Base-by-base conservation (phyloP, 2,329 filamentous ascomycete species). In the Chaetomium globosum region DNA sequence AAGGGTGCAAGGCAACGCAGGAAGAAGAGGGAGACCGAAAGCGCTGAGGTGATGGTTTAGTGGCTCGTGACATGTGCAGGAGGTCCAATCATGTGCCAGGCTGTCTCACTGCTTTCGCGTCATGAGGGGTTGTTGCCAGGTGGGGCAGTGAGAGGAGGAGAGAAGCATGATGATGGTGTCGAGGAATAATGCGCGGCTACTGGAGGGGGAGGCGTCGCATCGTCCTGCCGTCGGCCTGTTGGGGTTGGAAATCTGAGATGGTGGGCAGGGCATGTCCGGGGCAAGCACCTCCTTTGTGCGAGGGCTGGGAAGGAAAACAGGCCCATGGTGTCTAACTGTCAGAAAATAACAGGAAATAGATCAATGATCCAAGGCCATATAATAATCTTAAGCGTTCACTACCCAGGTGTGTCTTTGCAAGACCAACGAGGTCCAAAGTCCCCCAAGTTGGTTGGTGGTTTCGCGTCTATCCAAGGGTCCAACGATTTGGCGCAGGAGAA, bases 81-180 rank as follows among this genome's bases (percentile, higher is more conserved):
- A 26, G 53, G 64, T 36, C 67, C 59, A 68, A 70, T 69, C 70
- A 71, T 69, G 70, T 70, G 70, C 62, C 63, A 54, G 49, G 46
- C 48, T 71, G 70, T 71, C 70, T 70, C 67, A 70, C 64, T 53
- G 48, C 46, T 30, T 26, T 21, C 43, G n/a, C 21, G 60, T 61
- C 59, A 67, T 55, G 62, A 67, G 65, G 65, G 51, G 53, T 49
- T 33, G 43, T n/a, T 23, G 16, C 13, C 28, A 49, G 26, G 66
- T 51, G 63, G 55, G 61, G 67, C 60, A 57, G 21, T 33, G 55
- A 46, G 26, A 49, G 16, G 28, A 43, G 39, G 21, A 16, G 31
- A 53, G 48, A 60, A 8, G 30, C 23, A 13, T 36, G 12, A 21
- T 51, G 30, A 51, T 49, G 43, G 39, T 58, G 53, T 21, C n/a